Percentiles rank a stretch among this genome's conserved stretches.
These are phyloP conservation scores for Psilocybe sp. DNA, from an alignment of 768 basidiomycete species.

Conservation along the genomic window DNA sequence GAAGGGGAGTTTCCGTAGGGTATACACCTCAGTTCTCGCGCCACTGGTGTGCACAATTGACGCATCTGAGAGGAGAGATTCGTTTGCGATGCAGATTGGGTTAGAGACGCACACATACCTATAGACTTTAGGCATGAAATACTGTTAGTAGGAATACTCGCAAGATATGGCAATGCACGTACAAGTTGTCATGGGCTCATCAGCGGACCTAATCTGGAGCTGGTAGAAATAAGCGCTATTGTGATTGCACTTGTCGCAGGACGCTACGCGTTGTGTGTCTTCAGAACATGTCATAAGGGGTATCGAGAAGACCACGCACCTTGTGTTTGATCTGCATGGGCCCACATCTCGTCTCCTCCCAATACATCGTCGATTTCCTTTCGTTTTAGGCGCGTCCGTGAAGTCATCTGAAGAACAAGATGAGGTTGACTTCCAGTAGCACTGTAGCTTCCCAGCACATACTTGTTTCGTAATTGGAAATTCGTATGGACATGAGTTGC, in stretches of 20 bases:
- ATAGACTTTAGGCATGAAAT: conserved; percentile 44
- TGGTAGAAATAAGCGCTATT: conserved; percentile 91
- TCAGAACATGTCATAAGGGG: not conserved
- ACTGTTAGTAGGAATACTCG: not conserved
- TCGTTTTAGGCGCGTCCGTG: conserved; percentile 78
- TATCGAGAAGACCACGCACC: conserved; percentile 36
- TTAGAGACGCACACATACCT: conserved; percentile 37
- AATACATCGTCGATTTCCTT: conserved; percentile 95
- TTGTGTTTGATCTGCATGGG: conserved; percentile 85
- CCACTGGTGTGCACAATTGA: conserved; percentile 60
- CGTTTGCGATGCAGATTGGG: not conserved
- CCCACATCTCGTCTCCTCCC: conserved; percentile 92
- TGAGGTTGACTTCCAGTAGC: not conserved
- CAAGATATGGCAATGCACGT: conserved; percentile 16
- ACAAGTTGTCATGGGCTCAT: conserved; percentile 86
- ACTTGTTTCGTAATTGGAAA: conserved; percentile 89
- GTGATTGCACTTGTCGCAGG: conserved; percentile 79
- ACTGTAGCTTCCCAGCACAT: conserved; percentile 4
- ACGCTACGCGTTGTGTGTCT: conserved; percentile 31
- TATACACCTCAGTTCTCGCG: conserved; percentile 21
- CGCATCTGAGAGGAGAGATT: conserved; percentile 44
- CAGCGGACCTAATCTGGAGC: conserved; percentile 91
- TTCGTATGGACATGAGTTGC: conserved; percentile 93
- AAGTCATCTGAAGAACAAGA: conserved; percentile 74
- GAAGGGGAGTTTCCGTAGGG: not conserved